Base-by-base conservation (phyloP, 1,284 basidiomycete genomes). In the Puccinia horiana region DNA sequence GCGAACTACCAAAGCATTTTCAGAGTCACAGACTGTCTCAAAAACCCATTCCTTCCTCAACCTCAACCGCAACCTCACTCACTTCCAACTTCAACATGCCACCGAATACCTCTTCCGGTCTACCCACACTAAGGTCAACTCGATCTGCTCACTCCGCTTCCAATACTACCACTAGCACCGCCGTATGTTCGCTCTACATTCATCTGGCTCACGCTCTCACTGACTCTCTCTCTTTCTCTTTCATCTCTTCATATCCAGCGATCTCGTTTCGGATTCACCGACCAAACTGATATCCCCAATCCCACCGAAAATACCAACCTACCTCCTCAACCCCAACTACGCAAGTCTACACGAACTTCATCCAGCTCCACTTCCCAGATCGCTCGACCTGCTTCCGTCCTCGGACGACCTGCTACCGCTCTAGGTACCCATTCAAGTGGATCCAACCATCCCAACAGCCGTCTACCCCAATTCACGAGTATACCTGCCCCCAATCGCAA, bases 191-290 rank as follows among this genome's bases (percentile, higher is more conserved):
- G 8, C 26, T 47, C 8, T 47, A 47, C 16, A 8, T 16, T 47
- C 44, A 47, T 47, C 44, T 16, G 9, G 44, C 44, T 20, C 56
- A 9, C 56, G 9, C 56, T 11, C 23, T 6, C 29, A 23, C 23
- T 32, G 35, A 40, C 40, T 44, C 35, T 40, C 35, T 40, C 11
- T 40, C 63, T n/a, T 67, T 32, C 23, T 20, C 26, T 11, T 16
- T 72, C 69, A 18, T 44, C 16, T 49, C 42, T 49, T n/a, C 32
- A 3, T 26, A 16, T 72, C 26, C 47, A 73, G 70, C 70, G 70
- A 2, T 49, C 70, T 47, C 70, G 70, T 11, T 73, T 73, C 47
- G 70, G 70, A 2, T 73, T 73, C 70, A n/a, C 70, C 26, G 18
- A 11, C n/a, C 37, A 72, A 11, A 47, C 69, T n/a, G 49, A 72